Evolutionary conservation across 2,329 filamentous ascomycete genomes (phyloP).

Genomic region (Cladosporium austrohemisphaericum): DNA sequence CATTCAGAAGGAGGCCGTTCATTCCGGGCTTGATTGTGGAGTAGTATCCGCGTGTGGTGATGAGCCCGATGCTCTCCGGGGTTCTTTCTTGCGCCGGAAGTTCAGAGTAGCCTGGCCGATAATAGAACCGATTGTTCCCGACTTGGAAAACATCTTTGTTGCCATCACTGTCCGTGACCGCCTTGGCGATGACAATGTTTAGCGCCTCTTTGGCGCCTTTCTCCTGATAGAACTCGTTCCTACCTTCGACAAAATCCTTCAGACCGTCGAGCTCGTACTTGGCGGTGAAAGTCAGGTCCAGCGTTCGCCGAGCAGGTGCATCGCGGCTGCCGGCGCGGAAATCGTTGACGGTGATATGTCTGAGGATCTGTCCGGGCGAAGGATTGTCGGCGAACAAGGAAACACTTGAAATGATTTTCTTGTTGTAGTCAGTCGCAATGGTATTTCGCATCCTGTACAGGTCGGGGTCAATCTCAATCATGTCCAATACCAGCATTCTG

Average conservation of each 20-base stretch:
- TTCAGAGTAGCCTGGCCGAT: slow-evolving; percentile 17
- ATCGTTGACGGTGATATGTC: background rate
- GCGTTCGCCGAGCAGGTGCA: background rate
- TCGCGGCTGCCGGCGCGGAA: background rate
- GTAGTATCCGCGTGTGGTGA: slow-evolving; percentile 18
- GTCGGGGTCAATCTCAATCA: slow-evolving; percentile 15
- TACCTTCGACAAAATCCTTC: slow-evolving; percentile 8
- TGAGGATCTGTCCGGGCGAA: background rate
- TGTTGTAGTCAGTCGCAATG: slow-evolving; percentile 19
- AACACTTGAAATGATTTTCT: slow-evolving; percentile 17
- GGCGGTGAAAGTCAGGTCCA: background rate
- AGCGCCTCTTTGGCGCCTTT: slow-evolving; percentile 17
- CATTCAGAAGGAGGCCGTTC: slow-evolving; percentile 16
- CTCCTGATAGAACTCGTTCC: slow-evolving; percentile 11
- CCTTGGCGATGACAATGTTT: slow-evolving; percentile 22
- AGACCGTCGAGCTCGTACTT: slow-evolving; percentile 1
- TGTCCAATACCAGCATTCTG: slow-evolving; percentile 13
- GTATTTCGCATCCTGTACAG: slow-evolving; percentile 6
- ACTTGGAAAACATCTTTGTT: slow-evolving; percentile 13
- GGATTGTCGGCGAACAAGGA: background rate
- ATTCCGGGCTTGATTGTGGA: slow-evolving; percentile 13
- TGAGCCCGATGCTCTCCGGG: background rate
- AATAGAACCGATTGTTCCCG: slow-evolving; percentile 24
- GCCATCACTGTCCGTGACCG: slow-evolving; percentile 3
- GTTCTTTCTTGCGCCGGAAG: background rate